Evolutionary conservation across 129 eudicot genomes (phyloP), one percentile per base, ranked within the genome.

Genomic region (Smallanthus sonchifolius): DNA sequence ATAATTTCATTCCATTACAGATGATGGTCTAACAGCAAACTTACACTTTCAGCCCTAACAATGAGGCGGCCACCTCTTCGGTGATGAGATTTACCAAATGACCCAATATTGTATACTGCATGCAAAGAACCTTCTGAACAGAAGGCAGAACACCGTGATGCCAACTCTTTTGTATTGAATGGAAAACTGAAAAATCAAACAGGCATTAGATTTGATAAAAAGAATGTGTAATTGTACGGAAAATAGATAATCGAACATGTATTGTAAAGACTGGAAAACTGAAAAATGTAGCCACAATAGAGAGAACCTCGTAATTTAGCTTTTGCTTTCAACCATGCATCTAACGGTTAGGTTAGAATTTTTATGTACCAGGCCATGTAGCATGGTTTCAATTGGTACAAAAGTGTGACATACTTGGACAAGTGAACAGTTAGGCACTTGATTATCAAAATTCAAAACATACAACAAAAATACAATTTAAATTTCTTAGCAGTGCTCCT

Each of bases 41-140:
- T 89, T 77, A 92, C 98, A 65, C 84, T 69, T 43, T 79, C 91
- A 69, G 98, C 98, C 81, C 83, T 89, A 80, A 92, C 96, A 70
- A 87, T 51, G 10, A 89, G 70, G 70, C 88, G 84, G 65, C 82
- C 70, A 76, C 92, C 87, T 76, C 91, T 76, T 10, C 80, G 75
- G 62, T 70, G 83, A 73, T 77, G 73, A 56, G 83, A 67, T 55
- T 55, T 77, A 10, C 75, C 75, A 65, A 73, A 45, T 60, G 84
- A 60, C 16, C 75, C 77, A 14, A 77, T 60, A 66, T 75, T 78
- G 76, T 80, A 89, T 69, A 87, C 74, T 55, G 72, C 76, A 73
- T 77, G 81, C 63, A 79, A 69, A 42, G 87, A 83, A 72, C 75
- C 87, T 77, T 86, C 86, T 65, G 90, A 81, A 66, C 73, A 81